A percentile compares a stretch with the other conserved stretches of the same genome.
These are phyloP conservation scores for Lepraria neglecta DNA, from an alignment of 495 filamentous ascomycete genomes.

Conservation along the genomic window DNA sequence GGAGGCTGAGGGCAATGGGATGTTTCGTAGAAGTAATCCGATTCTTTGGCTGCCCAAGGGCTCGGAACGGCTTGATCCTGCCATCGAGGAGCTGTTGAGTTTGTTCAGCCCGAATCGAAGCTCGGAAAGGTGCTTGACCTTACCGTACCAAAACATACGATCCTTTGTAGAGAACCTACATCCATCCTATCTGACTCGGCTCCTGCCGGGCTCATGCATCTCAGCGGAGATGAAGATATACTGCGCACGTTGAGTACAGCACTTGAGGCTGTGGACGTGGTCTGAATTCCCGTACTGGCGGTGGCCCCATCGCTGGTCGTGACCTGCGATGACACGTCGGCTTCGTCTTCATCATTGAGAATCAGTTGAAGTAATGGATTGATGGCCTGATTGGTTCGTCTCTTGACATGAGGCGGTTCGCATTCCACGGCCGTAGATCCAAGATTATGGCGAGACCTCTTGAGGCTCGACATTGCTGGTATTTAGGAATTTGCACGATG, in stretches of 20 bases:
- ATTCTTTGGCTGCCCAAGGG: not conserved
- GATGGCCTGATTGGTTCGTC: not conserved
- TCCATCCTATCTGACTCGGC: not conserved
- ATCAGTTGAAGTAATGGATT: not conserved
- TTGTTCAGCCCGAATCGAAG: not conserved
- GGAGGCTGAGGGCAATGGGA: not conserved
- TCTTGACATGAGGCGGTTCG: not conserved
- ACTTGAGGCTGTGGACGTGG: not conserved
- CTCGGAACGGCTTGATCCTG: not conserved
- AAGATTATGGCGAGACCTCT: not conserved
- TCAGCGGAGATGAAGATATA: not conserved
- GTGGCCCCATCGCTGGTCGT: not conserved
- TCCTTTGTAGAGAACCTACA: not conserved
- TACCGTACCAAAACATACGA: conserved; percentile 17
- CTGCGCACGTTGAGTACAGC: not conserved
- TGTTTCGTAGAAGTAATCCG: not conserved
- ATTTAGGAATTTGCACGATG: not conserved
- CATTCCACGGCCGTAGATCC: not conserved
- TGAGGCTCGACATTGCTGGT: conserved; percentile 4
- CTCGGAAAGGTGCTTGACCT: too few species aligned
- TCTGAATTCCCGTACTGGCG: not conserved
- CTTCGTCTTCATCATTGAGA: not conserved
- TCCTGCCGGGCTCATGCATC: not conserved
- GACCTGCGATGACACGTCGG: not conserved
- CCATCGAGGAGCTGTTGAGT: not conserved